Evolutionary conservation across 2,329 filamentous ascomycete species (phyloP).

Genomic region (Lecanicillium sp.): DNA sequence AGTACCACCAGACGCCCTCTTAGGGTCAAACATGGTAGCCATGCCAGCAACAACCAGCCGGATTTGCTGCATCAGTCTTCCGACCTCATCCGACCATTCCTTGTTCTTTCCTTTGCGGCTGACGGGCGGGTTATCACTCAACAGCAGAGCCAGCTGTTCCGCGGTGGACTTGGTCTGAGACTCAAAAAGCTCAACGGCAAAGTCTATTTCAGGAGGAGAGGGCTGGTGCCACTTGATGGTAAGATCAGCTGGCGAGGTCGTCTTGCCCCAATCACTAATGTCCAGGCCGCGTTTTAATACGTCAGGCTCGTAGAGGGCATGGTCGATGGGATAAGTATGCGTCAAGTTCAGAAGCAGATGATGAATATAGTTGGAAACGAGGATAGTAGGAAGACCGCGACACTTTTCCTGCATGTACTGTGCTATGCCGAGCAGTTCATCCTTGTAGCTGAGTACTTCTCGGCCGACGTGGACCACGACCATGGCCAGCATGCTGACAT

Average conservation of each 20-base stretch:
- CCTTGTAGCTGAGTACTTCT: conserved; percentile 80
- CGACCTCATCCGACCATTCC: conserved; percentile 97
- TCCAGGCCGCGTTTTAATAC: conserved; percentile 64
- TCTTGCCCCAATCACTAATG: conserved; percentile 76
- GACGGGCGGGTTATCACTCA: conserved; percentile 70
- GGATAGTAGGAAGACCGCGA: conserved; percentile 85
- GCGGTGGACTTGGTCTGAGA: conserved; percentile 74
- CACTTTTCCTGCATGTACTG: conserved; percentile 96
- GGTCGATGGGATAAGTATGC: conserved; percentile 87
- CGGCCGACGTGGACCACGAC: conserved; percentile 92
- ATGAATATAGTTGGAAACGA: conserved; percentile 96
- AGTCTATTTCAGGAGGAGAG: conserved; percentile 69
- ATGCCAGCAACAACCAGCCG: conserved; percentile 86
- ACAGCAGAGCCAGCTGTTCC: conserved; percentile 68
- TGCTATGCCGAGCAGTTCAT: conserved; percentile 84
- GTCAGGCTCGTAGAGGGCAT: conserved; percentile 76
- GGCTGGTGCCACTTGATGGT: conserved; percentile 91
- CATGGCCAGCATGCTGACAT: conserved; percentile 96
- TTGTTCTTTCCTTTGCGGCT: conserved; percentile 94
- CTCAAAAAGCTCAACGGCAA: conserved; percentile 84
- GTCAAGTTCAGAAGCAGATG: conserved; percentile 92
- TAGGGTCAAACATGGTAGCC: conserved; percentile 80
- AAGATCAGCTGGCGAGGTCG: conserved; percentile 65
- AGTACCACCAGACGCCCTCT: conserved; percentile 53
- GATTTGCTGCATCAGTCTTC: conserved; percentile 78